Evolutionary conservation across 495 filamentous ascomycete genomes (phyloP).

Genomic region (Penicillium manginii): DNA sequence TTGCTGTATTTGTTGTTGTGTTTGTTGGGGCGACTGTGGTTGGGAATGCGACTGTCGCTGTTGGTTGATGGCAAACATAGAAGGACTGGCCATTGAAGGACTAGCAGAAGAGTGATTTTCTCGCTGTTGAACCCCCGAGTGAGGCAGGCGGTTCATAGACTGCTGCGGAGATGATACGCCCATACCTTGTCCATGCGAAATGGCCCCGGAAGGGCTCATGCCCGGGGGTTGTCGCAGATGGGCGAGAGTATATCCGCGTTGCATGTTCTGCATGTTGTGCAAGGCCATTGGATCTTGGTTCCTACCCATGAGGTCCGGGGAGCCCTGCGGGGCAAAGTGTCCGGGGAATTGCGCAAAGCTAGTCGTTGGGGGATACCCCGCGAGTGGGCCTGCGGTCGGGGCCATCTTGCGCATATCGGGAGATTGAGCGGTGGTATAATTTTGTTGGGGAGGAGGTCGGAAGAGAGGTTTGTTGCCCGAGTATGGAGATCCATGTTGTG

Average conservation of each 20-base stretch:
- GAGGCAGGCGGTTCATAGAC: conserved; percentile 39
- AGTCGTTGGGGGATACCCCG: conserved; percentile 36
- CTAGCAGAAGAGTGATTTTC: conserved; percentile 33
- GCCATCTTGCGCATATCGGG: conserved; percentile 47
- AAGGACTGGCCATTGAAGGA: conserved; percentile 33
- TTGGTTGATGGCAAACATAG: conserved; percentile 35
- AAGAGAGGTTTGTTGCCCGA: conserved; percentile 32
- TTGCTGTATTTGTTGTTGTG: conserved; percentile 34
- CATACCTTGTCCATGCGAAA: conserved; percentile 38
- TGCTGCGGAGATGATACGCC: conserved; percentile 44
- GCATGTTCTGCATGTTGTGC: conserved; percentile 40
- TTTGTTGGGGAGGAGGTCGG: conserved; percentile 35
- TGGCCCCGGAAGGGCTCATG: conserved; percentile 35
- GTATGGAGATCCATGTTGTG: conserved; percentile 36
- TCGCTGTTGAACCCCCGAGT: conserved; percentile 33
- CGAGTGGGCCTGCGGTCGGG: conserved; percentile 36
- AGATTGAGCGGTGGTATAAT: conserved; percentile 32
- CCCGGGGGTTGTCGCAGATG: conserved; percentile 34
- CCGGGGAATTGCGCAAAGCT: conserved; percentile 38
- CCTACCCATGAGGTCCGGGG: conserved; percentile 39
- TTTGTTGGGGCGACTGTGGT: conserved; percentile 38
- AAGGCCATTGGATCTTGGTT: conserved; percentile 37
- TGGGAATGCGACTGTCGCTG: conserved; percentile 34
- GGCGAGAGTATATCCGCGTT: conserved; percentile 40
- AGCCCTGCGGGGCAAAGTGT: conserved; percentile 39